Evolutionary conservation across 148 eudicot genomes (phyloP), one percentile per base, ranked within the genome.

Genomic region (Rhododendron williamsianum): DNA sequence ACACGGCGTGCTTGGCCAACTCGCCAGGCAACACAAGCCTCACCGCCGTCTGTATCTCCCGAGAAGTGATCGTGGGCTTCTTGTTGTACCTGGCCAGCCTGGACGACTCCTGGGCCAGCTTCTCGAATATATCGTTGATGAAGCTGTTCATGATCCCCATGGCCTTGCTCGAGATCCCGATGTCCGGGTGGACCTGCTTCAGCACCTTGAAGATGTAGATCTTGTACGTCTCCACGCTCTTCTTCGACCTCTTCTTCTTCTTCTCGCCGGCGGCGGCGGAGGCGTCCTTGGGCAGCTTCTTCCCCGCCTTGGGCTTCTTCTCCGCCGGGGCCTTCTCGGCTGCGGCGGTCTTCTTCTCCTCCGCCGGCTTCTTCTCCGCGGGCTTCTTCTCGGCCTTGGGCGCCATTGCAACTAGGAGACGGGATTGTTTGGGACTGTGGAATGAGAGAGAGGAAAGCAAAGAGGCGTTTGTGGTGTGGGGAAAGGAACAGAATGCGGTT

Each of bases 191-290:
- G 4, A 67, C 73, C 33, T 67, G 73, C 73, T 67, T 67, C 33
- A 67, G 33, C 15, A 67, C 73, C 73, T 67, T 67, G 73, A 67
- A 67, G 33, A 67, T 67, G 73, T 67, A 67, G 73, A 67, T 67
- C 73, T 67, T 67, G 33, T 67, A 67, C 15, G 73, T 67, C 33
- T 67, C 73, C 0, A 90, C 91, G 87, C 89, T 92, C 86, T 92
- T 92, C 91, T 92, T 92, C 83, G 76, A 10, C 82, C 89, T 86
- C 94, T 92, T 92, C 94, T 88, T 92, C 90, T 90, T 92, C 90
- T 92, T 92, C 84, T 92, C 93, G 18, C 87, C 92, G 35, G 91
- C 48, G 0, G 84, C 89, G 9, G 91, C 89, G 21, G 89, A 90
- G 41, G 89, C 90, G 3, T 92, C 93, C 63, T 90, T 90, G 0